These are phyloP conservation scores for Linnemannia hyalina DNA, from an alignment of 192 early-diverging fungal species.

Conservation along the genomic window DNA sequence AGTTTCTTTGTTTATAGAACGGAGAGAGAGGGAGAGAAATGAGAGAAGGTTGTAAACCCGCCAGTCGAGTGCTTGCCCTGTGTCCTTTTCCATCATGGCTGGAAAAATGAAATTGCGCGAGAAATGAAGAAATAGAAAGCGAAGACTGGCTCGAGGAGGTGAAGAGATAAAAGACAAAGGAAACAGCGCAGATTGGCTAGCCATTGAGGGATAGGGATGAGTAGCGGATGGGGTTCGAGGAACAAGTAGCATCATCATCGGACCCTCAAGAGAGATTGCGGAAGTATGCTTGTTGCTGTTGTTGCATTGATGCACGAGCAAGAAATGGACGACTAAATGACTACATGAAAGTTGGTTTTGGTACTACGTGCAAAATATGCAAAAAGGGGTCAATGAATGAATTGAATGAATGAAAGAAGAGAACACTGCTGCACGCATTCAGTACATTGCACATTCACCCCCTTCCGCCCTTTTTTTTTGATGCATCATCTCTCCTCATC, in stretches of 20 bases:
- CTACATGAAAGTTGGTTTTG: not conserved
- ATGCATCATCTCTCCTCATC: too few species aligned
- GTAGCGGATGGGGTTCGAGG: not conserved
- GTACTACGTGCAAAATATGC: not conserved
- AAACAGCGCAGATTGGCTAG: not conserved
- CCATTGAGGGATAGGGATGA: not conserved
- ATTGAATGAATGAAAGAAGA: not conserved
- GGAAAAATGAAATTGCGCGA: too few species aligned
- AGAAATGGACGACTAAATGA: not conserved
- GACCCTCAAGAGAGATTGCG: too few species aligned
- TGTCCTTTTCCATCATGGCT: not conserved
- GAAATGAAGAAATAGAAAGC: not conserved
- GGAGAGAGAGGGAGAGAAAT: not conserved
- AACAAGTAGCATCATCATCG: constrained; percentile 10
- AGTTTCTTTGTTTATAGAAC: not conserved
- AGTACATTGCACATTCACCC: not conserved
- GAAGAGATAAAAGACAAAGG: not conserved
- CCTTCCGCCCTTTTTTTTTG: not conserved
- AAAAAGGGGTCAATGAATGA: not conserved
- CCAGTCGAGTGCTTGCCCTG: constrained; percentile 4
- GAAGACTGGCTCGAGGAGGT: not conserved
- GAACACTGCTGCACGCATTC: not conserved
- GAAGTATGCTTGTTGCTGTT: not conserved
- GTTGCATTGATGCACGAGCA: not conserved
- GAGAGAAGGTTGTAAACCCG: not conserved